phyloP scores from a whole-genome alignment of 176 grass and related monocot genomes.

The Avena eriantha region DNA sequence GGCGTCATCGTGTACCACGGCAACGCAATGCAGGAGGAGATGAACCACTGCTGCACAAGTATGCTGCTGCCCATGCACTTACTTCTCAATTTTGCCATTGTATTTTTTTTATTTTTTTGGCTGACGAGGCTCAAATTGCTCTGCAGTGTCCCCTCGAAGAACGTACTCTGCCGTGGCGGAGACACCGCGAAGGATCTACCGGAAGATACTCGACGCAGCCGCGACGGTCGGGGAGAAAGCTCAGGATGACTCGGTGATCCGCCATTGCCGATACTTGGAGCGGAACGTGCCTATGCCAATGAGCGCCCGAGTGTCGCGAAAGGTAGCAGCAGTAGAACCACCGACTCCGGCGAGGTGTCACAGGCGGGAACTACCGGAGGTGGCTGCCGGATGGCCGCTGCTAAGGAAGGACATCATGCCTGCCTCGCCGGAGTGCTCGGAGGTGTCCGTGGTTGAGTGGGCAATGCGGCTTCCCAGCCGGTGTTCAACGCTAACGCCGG shows the following conservation, averaged over 20 bases:
- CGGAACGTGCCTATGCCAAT: slow-evolving; percentile 31
- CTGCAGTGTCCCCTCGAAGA: slow-evolving; percentile 16
- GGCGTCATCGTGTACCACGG: slow-evolving; percentile 65
- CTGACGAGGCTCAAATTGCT: neutral
- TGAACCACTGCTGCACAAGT: slow-evolving; percentile 41
- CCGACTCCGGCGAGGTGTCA: slow-evolving; percentile 11
- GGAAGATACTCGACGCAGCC: slow-evolving; percentile 45
- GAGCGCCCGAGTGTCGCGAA: slow-evolving; percentile 28
- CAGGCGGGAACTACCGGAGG: slow-evolving; percentile 31
- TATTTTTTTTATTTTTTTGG: neutral
- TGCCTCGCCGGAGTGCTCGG: slow-evolving; percentile 40
- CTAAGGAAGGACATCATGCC: slow-evolving; percentile 39
- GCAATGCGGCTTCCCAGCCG: slow-evolving; percentile 82
- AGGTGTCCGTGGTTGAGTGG: slow-evolving; percentile 81
- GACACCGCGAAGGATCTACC: slow-evolving; percentile 53
- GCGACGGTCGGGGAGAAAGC: slow-evolving; percentile 29
- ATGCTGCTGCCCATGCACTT: neutral
- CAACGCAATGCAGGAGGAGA: slow-evolving; percentile 39
- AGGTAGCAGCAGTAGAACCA: slow-evolving; percentile 6
- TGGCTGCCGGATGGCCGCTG: slow-evolving; percentile 67
- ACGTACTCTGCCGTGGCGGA: slow-evolving; percentile 28
- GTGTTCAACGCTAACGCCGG: slow-evolving; percentile 32
- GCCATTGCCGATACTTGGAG: neutral
- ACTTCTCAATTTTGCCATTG: neutral
- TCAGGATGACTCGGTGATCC: slow-evolving; percentile 38